Conservation (phyloP, 345 rosid species). For the Melaleuca alternifolia region DNA sequence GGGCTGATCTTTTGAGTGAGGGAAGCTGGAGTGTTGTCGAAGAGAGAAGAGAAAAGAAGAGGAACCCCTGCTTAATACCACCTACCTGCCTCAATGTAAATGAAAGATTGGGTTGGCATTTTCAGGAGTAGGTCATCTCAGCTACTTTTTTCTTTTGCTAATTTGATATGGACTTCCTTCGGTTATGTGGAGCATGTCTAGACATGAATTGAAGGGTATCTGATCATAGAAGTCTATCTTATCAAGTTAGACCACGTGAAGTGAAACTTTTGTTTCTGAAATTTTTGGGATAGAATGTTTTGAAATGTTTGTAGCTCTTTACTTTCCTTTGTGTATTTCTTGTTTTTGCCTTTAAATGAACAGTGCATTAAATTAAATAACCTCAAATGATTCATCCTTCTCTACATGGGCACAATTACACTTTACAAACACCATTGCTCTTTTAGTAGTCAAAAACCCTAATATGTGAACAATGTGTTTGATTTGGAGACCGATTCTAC, state of each 20-base stretch:
- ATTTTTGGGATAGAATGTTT: neutral
- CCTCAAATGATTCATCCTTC: neutral
- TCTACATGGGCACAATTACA: neutral
- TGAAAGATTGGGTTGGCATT: neutral
- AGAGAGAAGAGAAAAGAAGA: neutral
- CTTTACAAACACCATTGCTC: neutral
- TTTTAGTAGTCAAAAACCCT: neutral
- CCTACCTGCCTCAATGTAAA: neutral
- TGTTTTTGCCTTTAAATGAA: neutral
- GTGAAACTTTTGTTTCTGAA: neutral
- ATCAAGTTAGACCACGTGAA: neutral
- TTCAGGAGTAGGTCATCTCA: neutral
- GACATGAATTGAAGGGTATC: neutral
- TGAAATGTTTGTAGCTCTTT: neutral
- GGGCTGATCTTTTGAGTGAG: neutral
- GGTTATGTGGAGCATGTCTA: neutral
- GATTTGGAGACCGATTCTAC: no score
- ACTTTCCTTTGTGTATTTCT: no score
- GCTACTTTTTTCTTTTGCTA: neutral
- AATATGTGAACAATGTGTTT: no score
- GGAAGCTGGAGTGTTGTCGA: neutral
- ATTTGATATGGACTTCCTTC: neutral
- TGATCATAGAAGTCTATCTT: neutral
- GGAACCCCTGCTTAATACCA: neutral
- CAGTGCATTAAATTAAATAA: neutral